Evolutionary conservation across 2,329 filamentous ascomycete genomes (phyloP), one percentile per base, ranked within the genome.

Genomic region (Sphaerulina vaccinii): DNA sequence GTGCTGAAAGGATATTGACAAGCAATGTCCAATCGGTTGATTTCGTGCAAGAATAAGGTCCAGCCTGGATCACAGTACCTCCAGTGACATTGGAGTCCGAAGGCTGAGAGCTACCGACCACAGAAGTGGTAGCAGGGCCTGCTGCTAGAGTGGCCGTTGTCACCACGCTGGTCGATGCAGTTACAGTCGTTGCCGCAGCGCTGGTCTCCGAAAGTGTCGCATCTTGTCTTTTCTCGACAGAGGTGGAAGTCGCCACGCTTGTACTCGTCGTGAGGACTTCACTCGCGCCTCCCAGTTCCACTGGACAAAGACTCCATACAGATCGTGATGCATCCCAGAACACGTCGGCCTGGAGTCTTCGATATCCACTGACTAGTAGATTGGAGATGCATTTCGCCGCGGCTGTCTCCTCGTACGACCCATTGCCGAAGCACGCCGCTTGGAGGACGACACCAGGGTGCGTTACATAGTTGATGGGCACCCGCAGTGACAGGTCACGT

Each of bases 391-490:
- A 87, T 64, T 72, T 75, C 32, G 71, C 71, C 13, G 77, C 74
- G 3, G 73, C 72, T 22, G 71, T 66, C 60, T 77, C 73, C 56
- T 81, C 76, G 65, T 80, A 86, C n/a, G 73, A 68, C 5, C 18
- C 5, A 49, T 75, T 60, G 7, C 72, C 68, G 60, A 86, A 86
- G 64, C 84, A 87, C 8, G 80, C 82, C 22, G 78, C 73, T 1
- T 73, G 75, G 32, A 86, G 61, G 8, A 78, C 79, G 1, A 85
- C 74, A 1, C 77, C 79, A 8, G 83, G 79, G 13, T 72, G 68
- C 3, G 79, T 82, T 33, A 83, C 76, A 64, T 75, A 85, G 61
- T 86, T 84, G 61, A 87, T 77, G 3, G 84, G 84, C 5, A 86
- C 72, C 49, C 75, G 72, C 9, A 80, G 69, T 18, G 77, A 75